Base-by-base conservation (phyloP, 179 eudicot genomes). In the Sideroxylon spinosum region DNA sequence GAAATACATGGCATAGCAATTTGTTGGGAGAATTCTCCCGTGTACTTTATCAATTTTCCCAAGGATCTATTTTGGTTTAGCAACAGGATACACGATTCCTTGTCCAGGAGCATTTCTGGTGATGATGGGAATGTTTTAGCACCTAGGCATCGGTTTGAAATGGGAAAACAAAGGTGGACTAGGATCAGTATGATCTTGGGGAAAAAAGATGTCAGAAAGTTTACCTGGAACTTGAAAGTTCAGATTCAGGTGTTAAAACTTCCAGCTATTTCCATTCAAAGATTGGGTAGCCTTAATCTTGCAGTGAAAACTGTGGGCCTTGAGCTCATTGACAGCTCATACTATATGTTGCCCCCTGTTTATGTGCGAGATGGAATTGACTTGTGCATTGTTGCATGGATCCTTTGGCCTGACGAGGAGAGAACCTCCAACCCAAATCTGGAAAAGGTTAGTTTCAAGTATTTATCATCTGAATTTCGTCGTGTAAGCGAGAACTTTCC, bases 391-490 rank as follows among this genome's bases (percentile, higher is more conserved):
- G 93, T 88, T 48, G 84, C 97, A 48, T 95, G 99, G 99, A 91
- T 91, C 79, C 94, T 95, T 84, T 95, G 97, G 91, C 99, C 98
- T 73, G 98, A 95, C 76, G 98, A 95, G 84, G 97, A 90, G 87
- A 87, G 86, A 84, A 93, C 91, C 84, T 93, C 99, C 53, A 88
- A 82, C 78, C 97, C 98, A 44, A 93, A 90, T 89, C 77, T 95
- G 66, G 99, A 95, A 80, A 95, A 91, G 98, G 99, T 93, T 89
- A 60, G 20, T 71, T 48, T 37, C 44, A 68, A 14, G 19, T 70
- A 26, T 73, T 71, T 32, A 52, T 17, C 1, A 12, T 23, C 6
- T 61, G 23, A 69, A 61, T 37, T 73, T 37, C 48, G 19, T 19
- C 20, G 53, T 62, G 53, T 37, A 57, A 71, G 26, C 55, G 29